These are phyloP conservation scores for Dryadomyces quercus-mongolicae DNA, from an alignment of 2,329 filamentous ascomycete species.

Conservation along the genomic window DNA sequence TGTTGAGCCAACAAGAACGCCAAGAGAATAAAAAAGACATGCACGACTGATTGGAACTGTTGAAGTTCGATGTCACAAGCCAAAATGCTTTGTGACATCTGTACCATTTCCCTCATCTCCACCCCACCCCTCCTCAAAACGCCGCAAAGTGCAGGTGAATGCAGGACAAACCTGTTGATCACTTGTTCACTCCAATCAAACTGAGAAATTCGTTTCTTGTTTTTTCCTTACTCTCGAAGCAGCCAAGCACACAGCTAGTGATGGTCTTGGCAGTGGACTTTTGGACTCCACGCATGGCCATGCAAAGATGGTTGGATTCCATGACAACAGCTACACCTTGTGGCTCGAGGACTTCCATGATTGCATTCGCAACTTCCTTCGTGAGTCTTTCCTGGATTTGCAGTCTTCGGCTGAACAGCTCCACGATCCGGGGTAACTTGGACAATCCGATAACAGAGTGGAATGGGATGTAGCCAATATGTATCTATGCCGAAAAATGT, in stretches of 20 bases:
- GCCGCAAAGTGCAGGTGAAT: background rate
- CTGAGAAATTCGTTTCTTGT: slow-evolving; percentile 93
- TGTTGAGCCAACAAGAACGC: background rate
- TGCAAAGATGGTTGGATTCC: slow-evolving; percentile 93
- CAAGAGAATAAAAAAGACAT: background rate
- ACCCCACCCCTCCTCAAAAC: background rate
- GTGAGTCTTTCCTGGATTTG: slow-evolving; percentile 96
- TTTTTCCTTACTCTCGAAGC: slow-evolving; percentile 85
- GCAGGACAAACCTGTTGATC: background rate
- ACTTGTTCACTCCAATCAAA: slow-evolving; percentile 50
- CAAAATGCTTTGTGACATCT: background rate
- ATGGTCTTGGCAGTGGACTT: slow-evolving; percentile 81
- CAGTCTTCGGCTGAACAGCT: slow-evolving; percentile 88
- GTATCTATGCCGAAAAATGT: slow-evolving; percentile 52
- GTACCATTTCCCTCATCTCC: too few relatives aligned
- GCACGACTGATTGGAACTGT: background rate
- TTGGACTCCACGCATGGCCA: slow-evolving; percentile 98
- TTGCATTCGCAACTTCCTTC: slow-evolving; percentile 87
- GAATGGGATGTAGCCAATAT: slow-evolving; percentile 94
- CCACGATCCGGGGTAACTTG: slow-evolving; percentile 88
- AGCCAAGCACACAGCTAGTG: slow-evolving; percentile 94
- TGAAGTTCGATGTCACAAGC: background rate
- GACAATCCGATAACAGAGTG: slow-evolving; percentile 88
- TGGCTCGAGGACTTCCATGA: slow-evolving; percentile 85
- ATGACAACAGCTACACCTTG: slow-evolving; percentile 95